A percentile compares a stretch with the other conserved stretches of the same genome.
phyloP scores from a whole-genome alignment of 495 filamentous ascomycete species.

The Xanthoparmelia taractica region DNA sequence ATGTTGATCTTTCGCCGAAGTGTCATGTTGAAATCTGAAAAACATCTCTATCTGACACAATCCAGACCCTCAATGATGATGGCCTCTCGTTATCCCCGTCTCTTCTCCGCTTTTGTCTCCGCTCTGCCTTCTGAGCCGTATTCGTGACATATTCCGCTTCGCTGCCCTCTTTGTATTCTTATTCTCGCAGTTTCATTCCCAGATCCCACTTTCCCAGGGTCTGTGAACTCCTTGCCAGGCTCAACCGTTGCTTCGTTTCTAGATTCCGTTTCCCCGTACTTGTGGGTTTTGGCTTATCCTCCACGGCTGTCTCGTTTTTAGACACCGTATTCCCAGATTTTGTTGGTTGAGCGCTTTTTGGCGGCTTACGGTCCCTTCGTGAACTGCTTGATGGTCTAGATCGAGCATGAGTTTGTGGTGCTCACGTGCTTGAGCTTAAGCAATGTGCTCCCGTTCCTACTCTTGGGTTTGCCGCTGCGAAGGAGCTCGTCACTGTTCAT shows the following conservation, averaged over 20 bases:
- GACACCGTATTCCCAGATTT: not conserved
- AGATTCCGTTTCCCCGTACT: not conserved
- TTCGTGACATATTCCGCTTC: not conserved
- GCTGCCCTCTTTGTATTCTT: not conserved
- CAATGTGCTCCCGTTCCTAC: not conserved
- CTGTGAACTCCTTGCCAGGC: not conserved
- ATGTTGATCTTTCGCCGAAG: not conserved
- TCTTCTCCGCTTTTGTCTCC: not conserved
- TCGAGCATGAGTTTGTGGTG: not conserved
- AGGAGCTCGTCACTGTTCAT: not conserved
- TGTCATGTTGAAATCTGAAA: not conserved
- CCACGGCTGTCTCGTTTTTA: not conserved
- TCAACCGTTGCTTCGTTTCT: not conserved
- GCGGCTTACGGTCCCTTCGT: not conserved
- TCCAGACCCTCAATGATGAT: not conserved
- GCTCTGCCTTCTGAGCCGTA: not conserved
- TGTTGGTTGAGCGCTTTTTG: not conserved
- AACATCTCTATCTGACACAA: not conserved
- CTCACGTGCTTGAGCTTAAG: not conserved
- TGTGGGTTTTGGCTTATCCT: too few species aligned
- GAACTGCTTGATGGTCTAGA: not conserved
- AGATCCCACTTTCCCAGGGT: not conserved
- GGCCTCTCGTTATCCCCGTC: not conserved
- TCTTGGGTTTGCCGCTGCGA: not conserved
- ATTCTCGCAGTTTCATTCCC: not conserved